Base-by-base conservation (phyloP, 768 basidiomycete species). In the Mycena capillaripes region DNA sequence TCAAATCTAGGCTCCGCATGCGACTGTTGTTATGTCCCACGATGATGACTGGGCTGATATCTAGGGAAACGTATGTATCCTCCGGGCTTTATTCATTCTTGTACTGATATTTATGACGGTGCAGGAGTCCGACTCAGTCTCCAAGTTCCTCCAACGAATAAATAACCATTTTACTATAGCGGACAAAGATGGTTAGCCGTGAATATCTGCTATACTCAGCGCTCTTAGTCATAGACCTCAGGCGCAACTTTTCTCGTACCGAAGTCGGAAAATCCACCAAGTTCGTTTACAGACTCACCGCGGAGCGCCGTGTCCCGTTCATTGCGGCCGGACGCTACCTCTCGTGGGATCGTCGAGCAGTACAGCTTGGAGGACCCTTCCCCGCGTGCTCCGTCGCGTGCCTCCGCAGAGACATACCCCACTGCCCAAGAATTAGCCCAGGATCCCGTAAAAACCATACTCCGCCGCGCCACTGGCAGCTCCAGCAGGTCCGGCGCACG, bases 331-430 rank as follows among this genome's bases (percentile, higher is more conserved):
- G 84, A 82, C 30, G 81, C 83, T 25, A 71, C 86, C 53, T 86
- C 85, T 70, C 84, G 87, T 21, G 29, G 66, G 69, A 86, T 88
- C 12, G 79, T 85, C 30, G 89, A 90, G 74, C 84, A 88, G 38
- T 88, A 87, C 78, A 89, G 86, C 76, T 78, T 88, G 21, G 90
- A 89, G 62, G 87, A 89, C 74, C 80, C 81, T 69, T 74, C 74
- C 40, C 83, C 80, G 69, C 83, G 79, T 61, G 72, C 81, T 44
- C 75, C 81, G 12, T 81, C 85, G n/a, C 81, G 81, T 56, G 75
- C 76, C 61, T 84, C 84, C 25, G 82, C 77, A 52, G 83, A 83
- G 66, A 81, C 78, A 38, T 79, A 75, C 55, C 81, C 81, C 29
- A 79, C 81, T 59, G 78, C 74, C 14, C 60, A 78, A 29, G 80